Evolutionary conservation across 2,329 filamentous ascomycete species (phyloP), one percentile per base, ranked within the genome.

Genomic region (Beauveria pseudobassiana): DNA sequence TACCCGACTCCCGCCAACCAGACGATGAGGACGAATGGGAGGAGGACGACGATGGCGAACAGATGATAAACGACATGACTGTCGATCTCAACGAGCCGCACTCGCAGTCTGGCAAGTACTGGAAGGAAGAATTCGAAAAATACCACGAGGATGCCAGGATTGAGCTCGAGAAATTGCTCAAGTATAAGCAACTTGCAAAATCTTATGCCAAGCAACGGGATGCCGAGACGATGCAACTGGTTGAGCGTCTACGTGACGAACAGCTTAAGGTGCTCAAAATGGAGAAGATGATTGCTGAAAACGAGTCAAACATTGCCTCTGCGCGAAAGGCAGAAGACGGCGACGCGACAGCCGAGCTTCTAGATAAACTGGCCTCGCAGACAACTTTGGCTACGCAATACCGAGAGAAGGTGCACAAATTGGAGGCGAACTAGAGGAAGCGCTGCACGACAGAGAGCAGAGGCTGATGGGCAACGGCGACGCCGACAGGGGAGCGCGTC

Each of bases 141-240:
- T 93, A 93, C 69, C 86, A 90, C 54, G 80, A 84, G 50, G 87
- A 89, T 64, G 89, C 89, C 65, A 85, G 85, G 71, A 81, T 80
- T 49, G 88, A 93, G 72, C 87, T 92, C 79, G 86, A 87, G 76
- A 90, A 88, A 75, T 79, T 93, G 69, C 82, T 93, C 70, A 85
- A 85, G 70, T 93, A 92, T 78, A 91, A 92, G 77, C 85, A 90
- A 70, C 79, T 91, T 64, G 88, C 89, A 62, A 93, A 90, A 74
- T 87, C 86, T 61, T 93, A 88, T 69, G 90, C 90, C 49, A 87
- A 87, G 71, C 84, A 88, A 74, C 93, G 92, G 73, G 90, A 93
- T 69, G 78, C 80, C 20, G 87, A 92, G 72, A 87, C 87, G 24
- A 81, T 83, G 28, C 81, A 88, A 61, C 75, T 93, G 55, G 80